These are phyloP conservation scores for Dioscorea alata DNA, from an alignment of 106 monocot genomes.

Conservation along the genomic window DNA sequence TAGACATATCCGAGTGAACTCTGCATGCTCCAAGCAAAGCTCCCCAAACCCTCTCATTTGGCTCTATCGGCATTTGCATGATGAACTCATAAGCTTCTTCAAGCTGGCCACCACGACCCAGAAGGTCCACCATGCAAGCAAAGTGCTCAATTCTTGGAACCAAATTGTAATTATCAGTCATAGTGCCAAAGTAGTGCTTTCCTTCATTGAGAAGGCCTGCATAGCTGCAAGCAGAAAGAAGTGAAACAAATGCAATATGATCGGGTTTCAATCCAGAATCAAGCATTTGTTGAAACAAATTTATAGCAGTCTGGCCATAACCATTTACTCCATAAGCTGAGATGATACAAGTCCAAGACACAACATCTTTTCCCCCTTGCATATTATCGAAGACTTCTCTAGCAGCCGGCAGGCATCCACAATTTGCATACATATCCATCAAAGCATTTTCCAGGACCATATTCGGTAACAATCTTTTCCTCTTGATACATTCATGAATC, in stretches of 20 bases:
- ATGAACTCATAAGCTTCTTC: constrained; percentile 65
- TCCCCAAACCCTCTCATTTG: constrained; percentile 78
- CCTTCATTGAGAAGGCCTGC: constrained; percentile 56
- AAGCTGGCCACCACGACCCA: constrained; percentile 56
- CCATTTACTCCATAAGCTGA: constrained; percentile 89
- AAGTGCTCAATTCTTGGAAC: constrained; percentile 66
- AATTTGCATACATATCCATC: constrained; percentile 79
- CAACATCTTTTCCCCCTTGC: constrained; percentile 45
- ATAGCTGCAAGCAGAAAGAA: constrained; percentile 82
- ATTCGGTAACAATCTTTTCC: constrained; percentile 51
- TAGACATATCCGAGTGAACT: constrained; percentile 48
- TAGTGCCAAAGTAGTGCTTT: constrained; percentile 41
- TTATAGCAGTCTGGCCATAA: constrained; percentile 41
- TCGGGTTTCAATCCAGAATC: constrained; percentile 58
- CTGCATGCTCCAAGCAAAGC: constrained; percentile 63
- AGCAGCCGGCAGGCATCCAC: constrained; percentile 60
- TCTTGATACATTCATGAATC: constrained; percentile 45
- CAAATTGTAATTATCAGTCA: constrained; percentile 43
- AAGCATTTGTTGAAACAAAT: constrained; percentile 68
- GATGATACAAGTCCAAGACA: constrained; percentile 80
- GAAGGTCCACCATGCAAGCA: constrained; percentile 83
- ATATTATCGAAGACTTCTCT: constrained; percentile 62
- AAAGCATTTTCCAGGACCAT: constrained; percentile 77
- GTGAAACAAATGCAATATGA: constrained; percentile 62
- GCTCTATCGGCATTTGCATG: constrained; percentile 46